Evolutionary conservation across 164 flowering plant genomes (phyloP).

Genomic region (Liriodendron chinense): DNA sequence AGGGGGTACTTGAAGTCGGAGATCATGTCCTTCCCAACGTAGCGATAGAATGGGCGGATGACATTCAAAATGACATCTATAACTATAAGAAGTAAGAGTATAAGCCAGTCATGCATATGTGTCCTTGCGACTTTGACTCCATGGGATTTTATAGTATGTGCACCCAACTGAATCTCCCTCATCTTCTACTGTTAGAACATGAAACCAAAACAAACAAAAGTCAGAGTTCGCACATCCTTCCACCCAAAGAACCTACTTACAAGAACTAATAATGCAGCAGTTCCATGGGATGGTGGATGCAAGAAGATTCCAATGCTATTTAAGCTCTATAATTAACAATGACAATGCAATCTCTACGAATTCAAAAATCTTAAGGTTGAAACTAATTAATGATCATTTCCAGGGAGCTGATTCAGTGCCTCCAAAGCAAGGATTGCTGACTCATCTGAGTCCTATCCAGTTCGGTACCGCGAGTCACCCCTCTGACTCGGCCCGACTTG

Average conservation of each 20-base stretch:
- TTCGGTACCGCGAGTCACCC: too few species aligned
- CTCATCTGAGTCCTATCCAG: too few species aligned
- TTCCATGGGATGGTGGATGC: not conserved
- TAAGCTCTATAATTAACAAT: too few species aligned
- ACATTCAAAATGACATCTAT: constrained; percentile 54
- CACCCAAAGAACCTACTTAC: not conserved
- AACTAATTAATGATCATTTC: too few species aligned
- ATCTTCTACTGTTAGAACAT: constrained; percentile 11
- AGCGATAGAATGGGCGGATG: constrained; percentile 86
- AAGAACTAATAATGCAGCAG: not conserved
- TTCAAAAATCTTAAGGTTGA: too few species aligned
- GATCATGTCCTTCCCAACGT: constrained; percentile 86
- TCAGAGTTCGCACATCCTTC: not conserved
- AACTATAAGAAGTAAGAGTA: constrained; percentile 61
- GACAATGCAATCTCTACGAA: too few species aligned
- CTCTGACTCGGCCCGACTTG: too few species aligned
- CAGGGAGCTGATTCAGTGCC: too few species aligned
- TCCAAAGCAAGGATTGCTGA: too few species aligned
- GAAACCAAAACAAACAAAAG: not conserved
- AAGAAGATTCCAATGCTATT: not conserved
- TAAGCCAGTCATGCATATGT: constrained; percentile 89
- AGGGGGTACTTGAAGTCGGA: constrained; percentile 49
- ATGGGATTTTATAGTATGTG: constrained; percentile 76
- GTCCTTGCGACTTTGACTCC: constrained; percentile 60
- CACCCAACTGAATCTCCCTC: constrained; percentile 63